phyloP scores from a whole-genome alignment of 805 yeast species.

The Yamadazyma philogaea region DNA sequence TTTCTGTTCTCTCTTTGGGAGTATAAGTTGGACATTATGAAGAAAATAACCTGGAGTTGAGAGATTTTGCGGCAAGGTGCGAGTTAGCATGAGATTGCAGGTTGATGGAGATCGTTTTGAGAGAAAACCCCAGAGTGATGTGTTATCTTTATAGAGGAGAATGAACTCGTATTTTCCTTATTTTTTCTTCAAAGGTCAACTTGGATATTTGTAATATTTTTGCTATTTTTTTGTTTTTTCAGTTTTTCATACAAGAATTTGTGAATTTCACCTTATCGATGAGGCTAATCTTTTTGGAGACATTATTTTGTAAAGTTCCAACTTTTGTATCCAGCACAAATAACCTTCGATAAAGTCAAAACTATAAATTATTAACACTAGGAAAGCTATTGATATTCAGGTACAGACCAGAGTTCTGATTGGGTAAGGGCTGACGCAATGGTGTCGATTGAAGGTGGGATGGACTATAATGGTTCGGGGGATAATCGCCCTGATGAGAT shows the following conservation, averaged over 20 bases:
- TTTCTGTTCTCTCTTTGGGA: constrained; percentile 42
- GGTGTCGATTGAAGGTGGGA: not conserved
- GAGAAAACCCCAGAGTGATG: no score
- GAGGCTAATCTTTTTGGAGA: no score
- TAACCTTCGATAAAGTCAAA: not conserved
- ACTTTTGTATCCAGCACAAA: not conserved
- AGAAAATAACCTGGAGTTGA: not conserved
- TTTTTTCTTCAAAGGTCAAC: not conserved
- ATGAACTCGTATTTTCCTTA: no score
- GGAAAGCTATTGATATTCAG: constrained; percentile 30
- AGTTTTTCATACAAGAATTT: not conserved
- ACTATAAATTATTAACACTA: constrained; percentile 22
- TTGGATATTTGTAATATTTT: not conserved
- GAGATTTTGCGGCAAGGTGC: not conserved
- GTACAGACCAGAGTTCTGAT: constrained; percentile 9
- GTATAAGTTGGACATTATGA: constrained; percentile 29
- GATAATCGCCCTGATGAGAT: not conserved
- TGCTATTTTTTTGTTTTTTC: not conserved
- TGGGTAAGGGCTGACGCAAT: not conserved
- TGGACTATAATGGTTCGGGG: not conserved
- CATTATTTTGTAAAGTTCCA: no score
- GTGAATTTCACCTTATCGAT: not conserved
- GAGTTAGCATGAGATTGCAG: not conserved
- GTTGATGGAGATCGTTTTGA: not conserved
- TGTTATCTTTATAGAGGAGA: not conserved